Percentiles rank a stretch among this genome's conserved stretches.
These are phyloP conservation scores for Populus tremula DNA, from an alignment of 345 rosid genomes.

Conservation along the genomic window DNA sequence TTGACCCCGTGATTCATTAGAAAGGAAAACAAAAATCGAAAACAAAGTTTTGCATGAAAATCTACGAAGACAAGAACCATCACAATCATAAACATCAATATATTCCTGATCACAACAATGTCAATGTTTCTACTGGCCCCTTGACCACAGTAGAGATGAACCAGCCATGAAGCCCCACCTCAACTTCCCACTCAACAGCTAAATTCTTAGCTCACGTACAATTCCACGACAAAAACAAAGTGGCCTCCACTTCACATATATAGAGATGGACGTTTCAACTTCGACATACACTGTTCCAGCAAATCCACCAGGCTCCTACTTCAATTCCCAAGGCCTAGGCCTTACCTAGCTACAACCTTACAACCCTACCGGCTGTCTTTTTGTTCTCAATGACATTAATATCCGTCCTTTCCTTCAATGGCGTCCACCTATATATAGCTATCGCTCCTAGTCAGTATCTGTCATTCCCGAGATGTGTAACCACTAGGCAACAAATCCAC, in stretches of 20 bases:
- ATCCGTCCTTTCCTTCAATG: constrained; percentile 39
- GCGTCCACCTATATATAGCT: constrained; percentile 19
- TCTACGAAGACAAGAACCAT: not conserved
- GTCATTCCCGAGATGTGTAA: constrained; percentile 53
- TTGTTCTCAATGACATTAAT: constrained; percentile 11
- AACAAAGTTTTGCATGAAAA: not conserved
- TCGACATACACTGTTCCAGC: not conserved
- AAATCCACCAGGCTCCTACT: constrained; percentile 17
- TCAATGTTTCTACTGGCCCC: not conserved
- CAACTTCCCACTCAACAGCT: not conserved
- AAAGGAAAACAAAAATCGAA: no score
- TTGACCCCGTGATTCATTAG: no score
- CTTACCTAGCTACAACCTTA: constrained; percentile 32
- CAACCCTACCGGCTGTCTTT: constrained; percentile 43
- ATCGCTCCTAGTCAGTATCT: constrained; percentile 6
- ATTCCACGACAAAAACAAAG: not conserved
- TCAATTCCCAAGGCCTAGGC: constrained; percentile 57
- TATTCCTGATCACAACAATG: not conserved
- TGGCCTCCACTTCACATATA: not conserved
- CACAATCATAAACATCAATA: not conserved
- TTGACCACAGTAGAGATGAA: not conserved
- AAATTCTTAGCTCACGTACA: no score
- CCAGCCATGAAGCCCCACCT: not conserved
- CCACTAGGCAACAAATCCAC: constrained; percentile 12
- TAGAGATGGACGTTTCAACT: constrained; percentile 22